A percentile compares a stretch with the other conserved stretches of the same genome.
phyloP scores from a whole-genome alignment of 345 rosid genomes.

The Hevea brasiliensis region DNA sequence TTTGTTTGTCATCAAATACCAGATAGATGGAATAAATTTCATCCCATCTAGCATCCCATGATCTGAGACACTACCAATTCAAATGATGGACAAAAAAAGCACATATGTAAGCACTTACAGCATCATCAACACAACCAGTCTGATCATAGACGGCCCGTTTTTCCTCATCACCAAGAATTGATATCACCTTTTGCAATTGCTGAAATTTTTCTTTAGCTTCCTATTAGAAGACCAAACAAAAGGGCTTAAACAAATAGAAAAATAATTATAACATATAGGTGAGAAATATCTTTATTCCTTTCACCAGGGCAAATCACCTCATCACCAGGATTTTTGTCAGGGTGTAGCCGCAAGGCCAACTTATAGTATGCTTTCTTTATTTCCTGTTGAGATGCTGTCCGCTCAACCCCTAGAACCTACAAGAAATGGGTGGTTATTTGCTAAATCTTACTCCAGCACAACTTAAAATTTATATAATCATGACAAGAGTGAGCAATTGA shows the following conservation, averaged over 20 bases:
- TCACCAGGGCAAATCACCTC: constrained; percentile 43
- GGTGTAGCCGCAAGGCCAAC: constrained; percentile 82
- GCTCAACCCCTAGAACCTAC: constrained; percentile 78
- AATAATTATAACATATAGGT: neutral
- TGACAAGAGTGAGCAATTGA: neutral
- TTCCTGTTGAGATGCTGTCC: constrained; percentile 71
- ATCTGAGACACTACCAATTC: neutral
- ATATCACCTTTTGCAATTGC: constrained; percentile 89
- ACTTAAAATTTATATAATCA: neutral
- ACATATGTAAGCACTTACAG: constrained; percentile 49
- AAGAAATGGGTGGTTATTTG: constrained; percentile 2
- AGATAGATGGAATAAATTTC: neutral
- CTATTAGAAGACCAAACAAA: constrained; percentile 32
- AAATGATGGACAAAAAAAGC: neutral
- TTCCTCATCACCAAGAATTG: constrained; percentile 86
- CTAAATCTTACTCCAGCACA: constrained; percentile 11
- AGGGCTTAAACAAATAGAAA: neutral
- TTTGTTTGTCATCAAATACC: neutral
- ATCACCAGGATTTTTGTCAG: constrained; percentile 89
- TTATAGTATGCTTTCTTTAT: constrained; percentile 89
- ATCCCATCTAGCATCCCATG: neutral
- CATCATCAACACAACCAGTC: constrained; percentile 87
- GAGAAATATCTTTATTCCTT: neutral
- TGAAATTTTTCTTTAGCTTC: constrained; percentile 96
- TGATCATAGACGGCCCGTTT: constrained; percentile 78